Base-by-base conservation (phyloP, 352 stramenopile genomes). In the Thalassiosira hispida region DNA sequence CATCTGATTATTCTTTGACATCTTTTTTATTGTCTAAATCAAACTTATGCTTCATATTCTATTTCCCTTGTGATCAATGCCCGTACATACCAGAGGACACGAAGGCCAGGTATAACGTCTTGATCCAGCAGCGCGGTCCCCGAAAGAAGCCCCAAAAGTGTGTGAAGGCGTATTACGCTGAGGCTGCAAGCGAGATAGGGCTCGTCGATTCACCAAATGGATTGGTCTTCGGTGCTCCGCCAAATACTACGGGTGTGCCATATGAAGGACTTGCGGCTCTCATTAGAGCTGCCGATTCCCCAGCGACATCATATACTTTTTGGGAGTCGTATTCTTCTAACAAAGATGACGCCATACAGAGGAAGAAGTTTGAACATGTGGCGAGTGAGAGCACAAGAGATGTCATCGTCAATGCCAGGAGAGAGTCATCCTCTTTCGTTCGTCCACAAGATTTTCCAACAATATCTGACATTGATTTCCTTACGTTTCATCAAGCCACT, bases 401-500 rank as follows among this genome's bases (percentile, higher is more conserved):
- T 33, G 44, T 81, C 11, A 63, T 81, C 20, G 51, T 16, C 8
- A 52, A 66, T 40, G 31, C 53, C 20, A 57, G 63, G 14, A 73
- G 51, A 25, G 44, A 81, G 35, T n/a, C 35, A 20, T 35, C 62
- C 4, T 3, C 12, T 8, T 73, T 82, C 9, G 74, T 82, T 60
- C 46, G 31, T 67, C 67, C 74, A 20, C 22, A 77, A 16, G 74
- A 82, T 49, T 78, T 73, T 60, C 61, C 74, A 16, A 57, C 22
- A 6, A 62, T 92, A 3, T 79, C 68, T 5, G 79, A 88, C 42
- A 84, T 86, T 56, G 59, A 85, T 0, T 91, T 80, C 49, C 23
- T 88, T 2, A 65, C 91, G 8, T 84, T 84, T 49, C 60, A 88
- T 52, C 86, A 92, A 73, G 83, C 90, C 69, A n/a, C 79, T 62